Evolutionary conservation across 2,329 filamentous ascomycete species (phyloP).

Genomic region (Pseudogymnoascus sp.): DNA sequence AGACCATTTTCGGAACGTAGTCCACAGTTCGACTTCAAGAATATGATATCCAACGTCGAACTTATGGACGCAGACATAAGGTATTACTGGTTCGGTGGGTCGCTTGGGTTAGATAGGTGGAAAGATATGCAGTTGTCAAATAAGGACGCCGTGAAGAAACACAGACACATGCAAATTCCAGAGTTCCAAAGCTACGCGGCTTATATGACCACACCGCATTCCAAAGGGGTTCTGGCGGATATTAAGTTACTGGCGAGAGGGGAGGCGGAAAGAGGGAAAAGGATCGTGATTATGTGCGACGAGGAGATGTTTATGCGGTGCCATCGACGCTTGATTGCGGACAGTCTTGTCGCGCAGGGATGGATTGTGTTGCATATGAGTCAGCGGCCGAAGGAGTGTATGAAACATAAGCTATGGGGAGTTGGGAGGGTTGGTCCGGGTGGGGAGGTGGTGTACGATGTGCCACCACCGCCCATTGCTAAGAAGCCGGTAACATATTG

Average conservation of each 20-base stretch:
- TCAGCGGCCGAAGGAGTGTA: background rate
- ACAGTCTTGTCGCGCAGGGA: background rate
- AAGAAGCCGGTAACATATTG: background rate
- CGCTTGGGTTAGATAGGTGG: background rate
- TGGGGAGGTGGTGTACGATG: background rate
- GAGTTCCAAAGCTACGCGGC: background rate
- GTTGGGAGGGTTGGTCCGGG: background rate
- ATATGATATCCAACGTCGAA: background rate
- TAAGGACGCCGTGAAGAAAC: background rate
- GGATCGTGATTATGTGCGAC: background rate
- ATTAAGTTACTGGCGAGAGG: background rate
- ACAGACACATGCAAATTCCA: background rate
- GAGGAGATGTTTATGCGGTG: background rate
- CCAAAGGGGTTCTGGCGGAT: background rate
- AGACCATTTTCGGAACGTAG: background rate
- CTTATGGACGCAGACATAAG: background rate
- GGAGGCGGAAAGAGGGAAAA: background rate
- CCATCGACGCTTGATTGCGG: slow-evolving; percentile 1
- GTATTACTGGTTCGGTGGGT: background rate
- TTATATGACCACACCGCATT: background rate
- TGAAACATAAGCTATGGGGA: background rate
- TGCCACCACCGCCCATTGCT: background rate
- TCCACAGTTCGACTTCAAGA: background rate
- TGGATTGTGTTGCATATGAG: background rate
- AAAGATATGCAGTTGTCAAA: background rate